Evolutionary conservation across 1,284 basidiomycete genomes (phyloP).

Genomic region (Leccinum pallidistipes): DNA sequence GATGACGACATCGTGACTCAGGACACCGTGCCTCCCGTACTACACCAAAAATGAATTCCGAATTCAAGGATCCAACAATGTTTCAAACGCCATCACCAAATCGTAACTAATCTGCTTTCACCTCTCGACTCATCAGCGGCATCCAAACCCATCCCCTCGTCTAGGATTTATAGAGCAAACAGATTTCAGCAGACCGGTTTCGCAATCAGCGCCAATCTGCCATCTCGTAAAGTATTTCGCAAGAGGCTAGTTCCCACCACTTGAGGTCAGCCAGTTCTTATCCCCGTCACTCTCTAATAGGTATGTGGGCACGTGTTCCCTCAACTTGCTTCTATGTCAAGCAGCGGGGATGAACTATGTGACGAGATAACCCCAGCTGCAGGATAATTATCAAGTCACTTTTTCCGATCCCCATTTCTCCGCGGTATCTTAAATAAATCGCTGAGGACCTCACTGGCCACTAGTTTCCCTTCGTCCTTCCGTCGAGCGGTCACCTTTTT

Average conservation of each 20-base stretch:
- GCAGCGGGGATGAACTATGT: constrained; percentile 18
- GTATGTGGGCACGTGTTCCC: constrained; percentile 24
- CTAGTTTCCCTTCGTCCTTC: constrained; percentile 4
- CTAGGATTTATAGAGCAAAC: background rate
- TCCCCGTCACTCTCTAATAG: constrained; percentile 17
- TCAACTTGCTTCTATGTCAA: constrained; percentile 16
- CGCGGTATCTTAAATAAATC: constrained; percentile 26
- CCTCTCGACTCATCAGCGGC: background rate
- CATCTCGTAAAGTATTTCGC: constrained; percentile 24
- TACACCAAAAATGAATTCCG: background rate
- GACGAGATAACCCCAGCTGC: constrained; percentile 15
- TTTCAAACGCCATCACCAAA: background rate
- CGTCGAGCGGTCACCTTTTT: constrained; percentile 9
- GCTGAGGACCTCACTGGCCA: constrained; percentile 4
- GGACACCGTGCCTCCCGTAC: background rate
- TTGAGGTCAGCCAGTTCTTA: constrained; percentile 7
- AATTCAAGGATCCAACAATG: constrained; percentile 1
- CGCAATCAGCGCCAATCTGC: constrained; percentile 16
- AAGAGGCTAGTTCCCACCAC: constrained; percentile 22
- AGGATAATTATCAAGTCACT: constrained; percentile 15
- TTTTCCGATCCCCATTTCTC: constrained; percentile 14
- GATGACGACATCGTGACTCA: background rate
- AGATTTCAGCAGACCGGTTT: constrained; percentile 1
- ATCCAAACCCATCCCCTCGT: background rate
- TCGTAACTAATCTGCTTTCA: background rate